phyloP scores from a whole-genome alignment of 768 basidiomycete species.

The Russula virescens region DNA sequence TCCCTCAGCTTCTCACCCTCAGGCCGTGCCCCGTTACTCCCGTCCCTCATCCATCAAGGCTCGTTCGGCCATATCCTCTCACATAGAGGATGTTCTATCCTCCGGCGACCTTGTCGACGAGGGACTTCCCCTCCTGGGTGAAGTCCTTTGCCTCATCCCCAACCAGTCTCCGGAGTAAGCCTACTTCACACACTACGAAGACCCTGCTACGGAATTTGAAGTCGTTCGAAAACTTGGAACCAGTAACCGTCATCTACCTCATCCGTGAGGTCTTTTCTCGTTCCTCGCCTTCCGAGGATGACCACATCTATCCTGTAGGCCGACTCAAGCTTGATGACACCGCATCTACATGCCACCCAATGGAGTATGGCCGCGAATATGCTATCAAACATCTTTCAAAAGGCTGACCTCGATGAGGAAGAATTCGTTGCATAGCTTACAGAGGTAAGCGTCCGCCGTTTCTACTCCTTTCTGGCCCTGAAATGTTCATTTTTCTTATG shows the following conservation, averaged over 20 bases:
- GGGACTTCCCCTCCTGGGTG: conserved; percentile 38
- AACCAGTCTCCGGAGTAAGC: conserved; percentile 30
- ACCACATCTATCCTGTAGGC: conserved; percentile 47
- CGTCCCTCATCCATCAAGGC: conserved; percentile 16
- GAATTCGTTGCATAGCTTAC: conserved; percentile 82
- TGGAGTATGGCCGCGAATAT: conserved; percentile 67
- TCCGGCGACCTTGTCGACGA: conserved; percentile 23
- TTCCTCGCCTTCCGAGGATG: conserved; percentile 32
- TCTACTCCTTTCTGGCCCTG: conserved; percentile 7
- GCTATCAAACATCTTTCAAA: conserved; percentile 97
- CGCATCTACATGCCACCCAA: conserved; percentile 19
- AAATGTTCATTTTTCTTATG: too few relatives aligned
- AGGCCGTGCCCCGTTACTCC: conserved; percentile 26
- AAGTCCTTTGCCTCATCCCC: conserved; percentile 56
- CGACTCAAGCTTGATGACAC: conserved; percentile 28
- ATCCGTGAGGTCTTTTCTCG: conserved; percentile 63
- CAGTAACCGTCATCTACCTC: conserved; percentile 89
- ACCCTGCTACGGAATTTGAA: conserved; percentile 65
- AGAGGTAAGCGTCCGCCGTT: conserved; percentile 50
- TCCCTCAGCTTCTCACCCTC: conserved; percentile 26
- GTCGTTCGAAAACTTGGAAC: conserved; percentile 83
- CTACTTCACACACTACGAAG: conserved; percentile 34
- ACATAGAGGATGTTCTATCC: conserved; percentile 21
- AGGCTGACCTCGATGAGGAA: conserved; percentile 81
- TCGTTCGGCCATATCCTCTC: conserved; percentile 11